Evolutionary conservation across 768 basidiomycete species (phyloP).

Genomic region (Podaxis mareebaensis): DNA sequence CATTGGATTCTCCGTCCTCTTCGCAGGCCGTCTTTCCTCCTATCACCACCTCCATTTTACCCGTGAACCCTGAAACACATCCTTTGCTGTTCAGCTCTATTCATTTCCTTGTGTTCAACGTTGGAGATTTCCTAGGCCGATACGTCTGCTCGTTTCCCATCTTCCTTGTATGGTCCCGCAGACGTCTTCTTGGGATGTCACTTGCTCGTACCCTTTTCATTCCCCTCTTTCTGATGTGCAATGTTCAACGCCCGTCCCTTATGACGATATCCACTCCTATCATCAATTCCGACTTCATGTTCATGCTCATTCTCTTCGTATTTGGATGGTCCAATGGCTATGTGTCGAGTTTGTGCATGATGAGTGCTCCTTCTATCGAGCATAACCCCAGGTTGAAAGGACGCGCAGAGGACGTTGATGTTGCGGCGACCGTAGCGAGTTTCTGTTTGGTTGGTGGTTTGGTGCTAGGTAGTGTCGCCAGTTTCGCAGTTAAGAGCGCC

Average conservation of each 20-base stretch:
- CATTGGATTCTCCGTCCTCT: conserved; percentile 12
- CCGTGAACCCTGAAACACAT: conserved; percentile 65
- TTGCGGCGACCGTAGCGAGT: conserved; percentile 78
- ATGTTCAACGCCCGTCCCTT: conserved; percentile 56
- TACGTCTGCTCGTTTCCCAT: conserved; percentile 65
- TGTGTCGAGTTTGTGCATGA: conserved; percentile 75
- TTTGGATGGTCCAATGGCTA: conserved; percentile 87
- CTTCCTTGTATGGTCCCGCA: conserved; percentile 69
- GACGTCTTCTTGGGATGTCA: conserved; percentile 61
- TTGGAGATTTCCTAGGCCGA: conserved; percentile 72
- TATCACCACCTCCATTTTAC: conserved; percentile 74
- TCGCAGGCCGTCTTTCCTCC: conserved; percentile 83
- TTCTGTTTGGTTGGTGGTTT: conserved; percentile 81
- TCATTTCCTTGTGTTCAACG: conserved; percentile 77
- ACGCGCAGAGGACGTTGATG: conserved; percentile 75
- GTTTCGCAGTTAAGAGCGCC: conserved; percentile 74
- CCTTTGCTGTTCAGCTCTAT: conserved; percentile 81
- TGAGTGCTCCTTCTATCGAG: conserved; percentile 77
- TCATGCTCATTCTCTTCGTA: conserved; percentile 67
- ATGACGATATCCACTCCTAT: conserved; percentile 39
- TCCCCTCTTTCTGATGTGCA: conserved; percentile 87
- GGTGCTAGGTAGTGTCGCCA: conserved; percentile 71
- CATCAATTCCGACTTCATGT: conserved; percentile 77
- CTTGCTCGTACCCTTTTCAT: conserved; percentile 78
- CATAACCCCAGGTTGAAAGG: conserved; percentile 76